Evolutionary conservation across 441 rosid genomes (phyloP), one percentile per base, ranked within the genome.

Genomic region (Breynia disticha): DNA sequence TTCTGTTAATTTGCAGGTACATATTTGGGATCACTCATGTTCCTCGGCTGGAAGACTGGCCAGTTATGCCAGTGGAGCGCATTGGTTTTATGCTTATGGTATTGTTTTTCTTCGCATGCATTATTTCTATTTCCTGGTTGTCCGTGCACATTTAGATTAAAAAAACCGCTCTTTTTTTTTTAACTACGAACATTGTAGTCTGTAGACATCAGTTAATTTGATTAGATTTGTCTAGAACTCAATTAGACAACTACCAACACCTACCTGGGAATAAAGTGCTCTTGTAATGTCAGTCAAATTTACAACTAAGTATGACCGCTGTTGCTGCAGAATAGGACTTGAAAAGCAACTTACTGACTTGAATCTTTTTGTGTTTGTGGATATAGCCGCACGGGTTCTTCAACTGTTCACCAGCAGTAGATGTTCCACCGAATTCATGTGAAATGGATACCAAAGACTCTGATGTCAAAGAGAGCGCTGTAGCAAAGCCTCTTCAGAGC

Each of bases 41-140:
- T 43, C 95, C 97, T 43, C 76, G 95, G 62, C 70, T 89, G 69
- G 94, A 89, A 75, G 94, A 89, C 64, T 86, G 93, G 95, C 95
- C 97, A 2, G 90, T 86, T 61, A 89, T 84, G 95, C 95, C 95
- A 0, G 93, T 80, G 19, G 95, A 86, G 62, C 90, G 63, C 64
- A 75, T 84, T 46, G 93, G 90, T 50, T 84, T 84, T 70, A 75
- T 74, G 60, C 83, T 86, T 7, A 69, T 75, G 97, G 90, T 86
- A 69, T 39, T 52, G 13, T 44, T 50, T 53, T 38, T 32, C 51
- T 12, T 15, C 13, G 28, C 16, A 14, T 20, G 56, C 32, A 7
- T 15, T 22, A 24, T 22, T 50, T 12, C 13, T 0, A 14, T 4
- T 32, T 24, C 18, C 46, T 20, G 24, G 7, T 35, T 32, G 28